Conservation (phyloP, 78 protist species). For the Speleostelium caveatum region DNA sequence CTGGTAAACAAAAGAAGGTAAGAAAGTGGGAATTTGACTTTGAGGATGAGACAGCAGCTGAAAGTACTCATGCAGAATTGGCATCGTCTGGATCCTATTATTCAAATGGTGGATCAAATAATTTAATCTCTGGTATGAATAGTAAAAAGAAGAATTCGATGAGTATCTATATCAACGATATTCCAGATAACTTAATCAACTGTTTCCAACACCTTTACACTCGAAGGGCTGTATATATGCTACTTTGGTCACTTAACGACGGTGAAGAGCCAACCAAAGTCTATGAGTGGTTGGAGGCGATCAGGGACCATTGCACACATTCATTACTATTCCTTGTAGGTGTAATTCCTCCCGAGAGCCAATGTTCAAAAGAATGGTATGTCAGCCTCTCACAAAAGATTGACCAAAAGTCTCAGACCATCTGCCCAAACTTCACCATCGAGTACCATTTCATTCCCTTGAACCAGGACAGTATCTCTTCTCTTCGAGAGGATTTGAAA, state of each 20-base stretch:
- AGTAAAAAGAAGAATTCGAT: conserved; percentile 6
- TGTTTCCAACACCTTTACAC: conserved; percentile 66
- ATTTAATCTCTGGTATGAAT: not conserved
- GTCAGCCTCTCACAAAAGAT: not conserved
- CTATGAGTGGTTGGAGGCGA: conserved; percentile 34
- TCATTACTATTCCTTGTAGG: conserved; percentile 42
- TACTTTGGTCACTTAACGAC: conserved; percentile 38
- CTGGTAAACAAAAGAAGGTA: not conserved
- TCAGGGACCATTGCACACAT: conserved; percentile 35
- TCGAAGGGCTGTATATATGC: conserved; percentile 6
- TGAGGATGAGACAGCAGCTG: not conserved
- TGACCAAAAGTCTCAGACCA: conserved; percentile 25
- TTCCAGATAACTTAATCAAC: not conserved
- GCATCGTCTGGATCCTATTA: not conserved
- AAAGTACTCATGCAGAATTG: no score
- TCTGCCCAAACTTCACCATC: conserved; percentile 43
- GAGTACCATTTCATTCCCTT: not conserved
- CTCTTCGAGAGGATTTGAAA: conserved; percentile 53
- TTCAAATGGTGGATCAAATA: not conserved
- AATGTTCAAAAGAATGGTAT: conserved; percentile 32
- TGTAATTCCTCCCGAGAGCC: conserved; percentile 10
- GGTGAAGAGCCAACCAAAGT: conserved; percentile 52
- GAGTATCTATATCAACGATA: conserved; percentile 41
- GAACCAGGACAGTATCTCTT: not conserved
- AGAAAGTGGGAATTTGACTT: not conserved